Conservation (phyloP, 192 early-diverging fungal species). For the Phlyctochytrium planicorne region DNA sequence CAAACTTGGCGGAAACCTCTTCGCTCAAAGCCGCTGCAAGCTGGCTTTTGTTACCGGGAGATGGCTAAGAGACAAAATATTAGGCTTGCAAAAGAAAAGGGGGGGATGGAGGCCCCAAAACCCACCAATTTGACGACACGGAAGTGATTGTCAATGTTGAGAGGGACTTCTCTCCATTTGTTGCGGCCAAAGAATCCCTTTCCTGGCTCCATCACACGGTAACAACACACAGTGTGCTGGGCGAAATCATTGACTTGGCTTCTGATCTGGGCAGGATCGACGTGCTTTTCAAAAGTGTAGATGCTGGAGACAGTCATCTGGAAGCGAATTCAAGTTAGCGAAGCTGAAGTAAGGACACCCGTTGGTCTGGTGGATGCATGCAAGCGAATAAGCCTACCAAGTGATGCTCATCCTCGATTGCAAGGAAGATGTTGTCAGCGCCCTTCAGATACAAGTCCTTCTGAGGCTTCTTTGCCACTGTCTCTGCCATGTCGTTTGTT, state of each 20-base stretch:
- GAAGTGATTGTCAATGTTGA: conserved; percentile 31
- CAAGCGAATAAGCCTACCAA: conserved; percentile 7
- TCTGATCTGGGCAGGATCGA: conserved; percentile 12
- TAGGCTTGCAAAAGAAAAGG: too few species aligned
- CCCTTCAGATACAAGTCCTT: conserved; percentile 14
- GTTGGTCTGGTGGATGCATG: too few species aligned
- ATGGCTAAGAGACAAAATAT: too few species aligned
- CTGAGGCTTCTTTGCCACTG: too few species aligned
- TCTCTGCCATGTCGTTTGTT: too few species aligned
- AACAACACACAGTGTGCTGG: background rate
- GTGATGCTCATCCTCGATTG: conserved; percentile 29
- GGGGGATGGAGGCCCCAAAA: too few species aligned
- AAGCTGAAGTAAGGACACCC: background rate
- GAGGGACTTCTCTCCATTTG: background rate
- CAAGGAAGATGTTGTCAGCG: conserved; percentile 36
- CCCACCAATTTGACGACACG: conserved; percentile 12
- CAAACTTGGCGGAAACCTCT: conserved; percentile 5
- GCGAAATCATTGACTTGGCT: conserved; percentile 21
- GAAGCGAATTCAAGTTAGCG: background rate
- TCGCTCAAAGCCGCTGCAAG: conserved; percentile 5
- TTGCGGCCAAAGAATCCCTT: conserved; percentile 17
- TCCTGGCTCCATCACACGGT: background rate
- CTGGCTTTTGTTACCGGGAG: conserved; percentile 11
- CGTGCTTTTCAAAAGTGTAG: conserved; percentile 13
- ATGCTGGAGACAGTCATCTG: conserved; percentile 24